Base-by-base conservation (phyloP, 1,284 basidiomycete genomes). In the Papiliotrema laurentii region DNA sequence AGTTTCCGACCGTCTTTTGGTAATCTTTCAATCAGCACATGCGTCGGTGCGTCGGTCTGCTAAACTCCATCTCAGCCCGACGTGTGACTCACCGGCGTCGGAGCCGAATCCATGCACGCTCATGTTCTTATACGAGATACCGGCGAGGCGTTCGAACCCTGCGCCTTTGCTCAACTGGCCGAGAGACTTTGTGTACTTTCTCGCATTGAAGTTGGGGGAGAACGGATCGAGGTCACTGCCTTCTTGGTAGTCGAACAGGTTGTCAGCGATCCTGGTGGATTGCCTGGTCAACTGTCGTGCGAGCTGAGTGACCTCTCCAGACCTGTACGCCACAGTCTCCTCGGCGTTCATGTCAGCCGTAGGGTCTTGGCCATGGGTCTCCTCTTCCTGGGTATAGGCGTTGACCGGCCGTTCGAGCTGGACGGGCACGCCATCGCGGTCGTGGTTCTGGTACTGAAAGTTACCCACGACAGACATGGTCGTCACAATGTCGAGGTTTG, bases 1-100 rank as follows among this genome's bases (percentile, higher is more conserved):
- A 60, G 54, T 78, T 79, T 19, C 68, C 68, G 24, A 79, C 74
- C 0, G 76, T 78, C 55, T 75, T 75, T 58, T 79, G 76, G 60
- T 76, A 77, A 52, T 78, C 78, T 43, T 47, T 14, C 16, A 19
- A 19, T n/a, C 18, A 16, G 24, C 22, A 51, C 14, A 28, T 21
- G 41, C 21, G 25, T 5, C 16, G n/a, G n/a, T n/a, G n/a, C n/a
- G n/a, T n/a, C n/a, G n/a, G n/a, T n/a, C n/a, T n/a, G n/a, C n/a
- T n/a, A n/a, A n/a, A n/a, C n/a, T n/a, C 14, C 28, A 47, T 13
- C 13, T n/a, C 25, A 7, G 16, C 18, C 18, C 21, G 24, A 40
- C 6, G 19, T 13, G 16, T 14, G 0, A 61, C 67, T 53, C 47
- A 66, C 68, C 66, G 3, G 76, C 73, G 28, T 75, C 69, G 1